Conservation (phyloP, 768 basidiomycete species). For the Floccularia luteovirens region DNA sequence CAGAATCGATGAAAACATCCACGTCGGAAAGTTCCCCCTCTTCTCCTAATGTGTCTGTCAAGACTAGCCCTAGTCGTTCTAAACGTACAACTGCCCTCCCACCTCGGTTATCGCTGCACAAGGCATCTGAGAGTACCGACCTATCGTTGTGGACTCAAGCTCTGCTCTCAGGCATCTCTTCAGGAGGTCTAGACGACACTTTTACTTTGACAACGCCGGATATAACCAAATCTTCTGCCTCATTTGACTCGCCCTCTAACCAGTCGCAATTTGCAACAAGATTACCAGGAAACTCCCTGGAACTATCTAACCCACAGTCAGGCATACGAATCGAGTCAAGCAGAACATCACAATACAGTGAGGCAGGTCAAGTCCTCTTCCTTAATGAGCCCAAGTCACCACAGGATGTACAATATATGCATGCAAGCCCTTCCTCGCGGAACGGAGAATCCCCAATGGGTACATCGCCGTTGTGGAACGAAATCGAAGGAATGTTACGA, state of each 20-base stretch:
- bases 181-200: neutral
- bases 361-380: neutral
- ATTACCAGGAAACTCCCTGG: neutral
- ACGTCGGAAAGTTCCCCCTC: constrained; percentile 1
- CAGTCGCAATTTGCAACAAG: neutral
- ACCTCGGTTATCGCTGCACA: constrained; percentile 49
- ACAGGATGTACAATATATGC: too few relatives aligned
- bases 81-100: constrained; percentile 27
- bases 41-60: neutral
- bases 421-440: too few relatives aligned
- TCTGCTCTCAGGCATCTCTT: constrained; percentile 44
- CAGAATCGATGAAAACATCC: neutral
- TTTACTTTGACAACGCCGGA: neutral
- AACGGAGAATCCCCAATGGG: constrained; percentile 4
- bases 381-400: neutral
- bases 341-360: neutral
- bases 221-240: neutral
- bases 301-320: neutral
- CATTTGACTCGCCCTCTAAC: neutral
- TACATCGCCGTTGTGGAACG: constrained; percentile 10
- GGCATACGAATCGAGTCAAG: neutral
- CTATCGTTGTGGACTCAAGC: constrained; percentile 49
- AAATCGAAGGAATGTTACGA: constrained; percentile 13
- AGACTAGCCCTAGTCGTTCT: constrained; percentile 5
- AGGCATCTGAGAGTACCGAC: constrained; percentile 32